Percentiles rank a stretch among this genome's conserved stretches.
phyloP scores from a whole-genome alignment of 2,329 filamentous ascomycete species.

The Penicillium frequentans region DNA sequence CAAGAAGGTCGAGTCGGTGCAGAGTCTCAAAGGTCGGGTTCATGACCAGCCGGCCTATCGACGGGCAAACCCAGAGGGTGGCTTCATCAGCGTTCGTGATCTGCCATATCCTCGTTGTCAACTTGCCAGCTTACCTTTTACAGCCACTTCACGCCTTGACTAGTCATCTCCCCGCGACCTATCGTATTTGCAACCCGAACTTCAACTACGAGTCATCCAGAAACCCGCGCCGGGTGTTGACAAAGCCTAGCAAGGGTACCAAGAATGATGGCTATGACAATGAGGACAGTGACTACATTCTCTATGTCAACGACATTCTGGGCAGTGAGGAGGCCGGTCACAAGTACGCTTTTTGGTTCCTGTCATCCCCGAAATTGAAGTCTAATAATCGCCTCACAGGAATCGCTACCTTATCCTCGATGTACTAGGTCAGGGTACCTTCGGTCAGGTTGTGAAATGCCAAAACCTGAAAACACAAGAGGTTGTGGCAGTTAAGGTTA shows the following conservation, averaged over 20 bases:
- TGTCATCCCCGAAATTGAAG: constrained; percentile 4
- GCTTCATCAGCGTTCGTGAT: constrained; percentile 86
- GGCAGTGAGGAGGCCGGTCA: constrained; percentile 97
- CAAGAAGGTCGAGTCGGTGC: constrained; percentile 68
- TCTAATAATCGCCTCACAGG: constrained; percentile 43
- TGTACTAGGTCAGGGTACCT: constrained; percentile 94
- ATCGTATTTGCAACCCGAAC: constrained; percentile 94
- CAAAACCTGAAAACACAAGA: constrained; percentile 98
- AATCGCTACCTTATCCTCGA: constrained; percentile 97
- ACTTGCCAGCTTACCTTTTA: constrained; percentile 13
- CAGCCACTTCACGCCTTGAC: constrained; percentile 95
- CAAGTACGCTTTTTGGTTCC: constrained; percentile 62
- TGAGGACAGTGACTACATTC: constrained; percentile 97
- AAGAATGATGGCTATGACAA: constrained; percentile 99
- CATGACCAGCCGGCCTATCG: constrained; percentile 87
- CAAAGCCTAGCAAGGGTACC: constrained; percentile 95
- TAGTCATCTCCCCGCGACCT: constrained; percentile 87
- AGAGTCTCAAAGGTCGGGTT: constrained; percentile 78
- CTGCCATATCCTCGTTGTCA: not conserved
- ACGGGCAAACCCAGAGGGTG: constrained; percentile 91
- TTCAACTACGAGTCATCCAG: constrained; percentile 99
- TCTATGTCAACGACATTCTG: constrained; percentile 98
- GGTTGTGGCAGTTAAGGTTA: constrained; percentile 97
- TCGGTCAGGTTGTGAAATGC: constrained; percentile 98
- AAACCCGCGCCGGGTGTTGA: constrained; percentile 91